A percentile compares a stretch with the other conserved stretches of the same genome.
phyloP scores from a whole-genome alignment of 1,284 basidiomycete genomes.

The Cryptococcus sp. region DNA sequence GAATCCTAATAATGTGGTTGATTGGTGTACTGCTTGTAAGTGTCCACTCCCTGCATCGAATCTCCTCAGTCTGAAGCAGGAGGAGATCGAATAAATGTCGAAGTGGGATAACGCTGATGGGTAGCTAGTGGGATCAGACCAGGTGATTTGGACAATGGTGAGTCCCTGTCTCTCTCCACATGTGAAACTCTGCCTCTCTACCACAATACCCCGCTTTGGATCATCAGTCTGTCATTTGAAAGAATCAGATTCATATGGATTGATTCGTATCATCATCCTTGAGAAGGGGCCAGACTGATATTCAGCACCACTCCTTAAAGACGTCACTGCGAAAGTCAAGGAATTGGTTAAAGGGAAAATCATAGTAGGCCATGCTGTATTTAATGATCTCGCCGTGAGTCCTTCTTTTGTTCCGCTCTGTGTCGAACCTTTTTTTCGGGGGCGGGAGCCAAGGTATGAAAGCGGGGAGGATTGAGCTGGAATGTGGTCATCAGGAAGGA shows the following conservation, averaged over 20 bases:
- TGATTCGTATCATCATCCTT: too few relatives aligned
- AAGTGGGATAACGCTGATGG: neutral
- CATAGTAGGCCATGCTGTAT: slow-evolving; percentile 84
- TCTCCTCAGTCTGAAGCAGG: neutral
- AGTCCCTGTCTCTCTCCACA: slow-evolving; percentile 10
- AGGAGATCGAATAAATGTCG: neutral
- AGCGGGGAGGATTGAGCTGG: neutral
- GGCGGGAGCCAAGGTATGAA: neutral
- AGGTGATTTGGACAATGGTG: slow-evolving; percentile 49
- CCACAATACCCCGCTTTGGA: too few relatives aligned
- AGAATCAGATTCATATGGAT: too few relatives aligned
- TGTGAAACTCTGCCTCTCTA: too few relatives aligned
- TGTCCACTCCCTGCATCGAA: neutral
- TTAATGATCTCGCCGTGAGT: slow-evolving; percentile 78
- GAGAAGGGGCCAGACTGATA: too few relatives aligned
- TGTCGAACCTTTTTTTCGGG: neutral
- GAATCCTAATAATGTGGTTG: slow-evolving; percentile 50
- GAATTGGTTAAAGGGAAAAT: slow-evolving; percentile 72
- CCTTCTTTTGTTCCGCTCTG: neutral
- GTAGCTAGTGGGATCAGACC: slow-evolving; percentile 49
- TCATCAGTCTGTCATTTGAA: too few relatives aligned
- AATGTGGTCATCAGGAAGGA: too few relatives aligned
- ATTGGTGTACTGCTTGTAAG: slow-evolving; percentile 52
- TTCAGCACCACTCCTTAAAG: slow-evolving; percentile 69
- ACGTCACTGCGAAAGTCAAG: slow-evolving; percentile 70